These are phyloP conservation scores for Thymus mandschuricus DNA, from an alignment of 257 asterid genomes.

Conservation along the genomic window DNA sequence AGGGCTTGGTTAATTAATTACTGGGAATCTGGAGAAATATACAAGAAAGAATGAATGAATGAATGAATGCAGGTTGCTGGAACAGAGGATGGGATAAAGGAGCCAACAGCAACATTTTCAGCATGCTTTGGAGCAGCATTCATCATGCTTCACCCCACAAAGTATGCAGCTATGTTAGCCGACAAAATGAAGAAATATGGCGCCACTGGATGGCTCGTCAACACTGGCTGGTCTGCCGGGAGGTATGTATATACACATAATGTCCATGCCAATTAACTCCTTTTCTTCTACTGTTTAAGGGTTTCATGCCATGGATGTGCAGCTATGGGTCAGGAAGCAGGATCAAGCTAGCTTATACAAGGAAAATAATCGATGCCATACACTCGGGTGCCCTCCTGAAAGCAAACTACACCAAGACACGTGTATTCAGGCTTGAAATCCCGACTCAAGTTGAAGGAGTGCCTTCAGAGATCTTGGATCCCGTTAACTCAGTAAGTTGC, in stretches of 20 bases:
- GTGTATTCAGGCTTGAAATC: conserved; percentile 74
- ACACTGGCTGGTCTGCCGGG: conserved; percentile 97
- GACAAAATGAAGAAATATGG: conserved; percentile 87
- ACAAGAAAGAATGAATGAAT: too few relatives aligned
- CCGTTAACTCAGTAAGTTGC: conserved; percentile 65
- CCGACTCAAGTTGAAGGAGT: conserved; percentile 76
- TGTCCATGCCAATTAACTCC: neutral
- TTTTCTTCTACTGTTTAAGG: too few relatives aligned
- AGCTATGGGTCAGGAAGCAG: conserved; percentile 87
- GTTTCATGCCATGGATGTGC: conserved; percentile 18
- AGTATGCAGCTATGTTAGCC: conserved; percentile 87
- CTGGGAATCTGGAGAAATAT: too few relatives aligned
- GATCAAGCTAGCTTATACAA: conserved; percentile 78
- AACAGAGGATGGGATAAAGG: conserved; percentile 93
- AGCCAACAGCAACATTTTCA: conserved; percentile 91
- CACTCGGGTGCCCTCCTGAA: conserved; percentile 72
- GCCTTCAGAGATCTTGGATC: conserved; percentile 81
- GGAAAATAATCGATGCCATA: conserved; percentile 86
- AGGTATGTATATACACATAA: conserved; percentile 45
- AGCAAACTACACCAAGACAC: conserved; percentile 62
- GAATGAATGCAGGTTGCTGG: conserved; percentile 72
- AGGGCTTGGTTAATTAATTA: too few relatives aligned
- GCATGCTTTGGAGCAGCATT: conserved; percentile 99
- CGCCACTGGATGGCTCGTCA: conserved; percentile 95
- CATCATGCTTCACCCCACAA: conserved; percentile 91